Percentiles rank a stretch among this genome's conserved stretches.
Conservation (phyloP, 2,329 filamentous ascomycete genomes). For the Aurifilum marmelostoma region DNA sequence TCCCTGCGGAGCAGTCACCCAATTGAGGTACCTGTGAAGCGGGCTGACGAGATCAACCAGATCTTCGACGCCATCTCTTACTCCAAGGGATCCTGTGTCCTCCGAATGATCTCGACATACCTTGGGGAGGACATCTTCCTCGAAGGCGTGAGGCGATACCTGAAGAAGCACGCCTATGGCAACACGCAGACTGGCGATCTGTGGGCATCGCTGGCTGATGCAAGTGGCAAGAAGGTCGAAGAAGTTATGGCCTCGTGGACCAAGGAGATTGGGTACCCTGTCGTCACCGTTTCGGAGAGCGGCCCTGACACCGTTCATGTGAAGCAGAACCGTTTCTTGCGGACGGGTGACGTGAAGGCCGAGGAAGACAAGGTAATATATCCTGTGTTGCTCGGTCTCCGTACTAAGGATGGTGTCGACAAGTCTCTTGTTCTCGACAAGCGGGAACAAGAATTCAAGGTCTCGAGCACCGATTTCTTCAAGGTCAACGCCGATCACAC, state of each 20-base stretch:
- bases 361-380: conserved; percentile 89
- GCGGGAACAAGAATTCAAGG: conserved; percentile 76
- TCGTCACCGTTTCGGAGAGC: conserved; percentile 82
- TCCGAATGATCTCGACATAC: conserved; percentile 97
- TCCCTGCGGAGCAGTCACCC: conserved; percentile 93
- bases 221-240: conserved; percentile 88
- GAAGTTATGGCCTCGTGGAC: conserved; percentile 96
- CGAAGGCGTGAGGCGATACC: conserved; percentile 85
- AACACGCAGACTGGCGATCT: conserved; percentile 92
- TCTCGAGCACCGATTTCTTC: conserved; percentile 85
- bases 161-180: conserved; percentile 95
- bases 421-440: conserved; percentile 71
- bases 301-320: conserved; percentile 74
- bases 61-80: conserved; percentile 99
- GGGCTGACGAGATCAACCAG: conserved; percentile 94
- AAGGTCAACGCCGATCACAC: conserved; percentile 97
- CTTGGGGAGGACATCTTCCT: conserved; percentile 91
- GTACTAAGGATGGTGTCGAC: conserved; percentile 81
- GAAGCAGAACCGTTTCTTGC: conserved; percentile 93
- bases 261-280: conserved; percentile 92
- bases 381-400: conserved; percentile 85
- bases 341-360: conserved; percentile 89
- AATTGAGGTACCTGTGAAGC: conserved; percentile 94
- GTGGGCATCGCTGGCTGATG: conserved; percentile 84
- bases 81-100: conserved; percentile 92